Conservation (phyloP, 1,139 yeast genomes). For the Lodderomyces oxycetoniae region DNA sequence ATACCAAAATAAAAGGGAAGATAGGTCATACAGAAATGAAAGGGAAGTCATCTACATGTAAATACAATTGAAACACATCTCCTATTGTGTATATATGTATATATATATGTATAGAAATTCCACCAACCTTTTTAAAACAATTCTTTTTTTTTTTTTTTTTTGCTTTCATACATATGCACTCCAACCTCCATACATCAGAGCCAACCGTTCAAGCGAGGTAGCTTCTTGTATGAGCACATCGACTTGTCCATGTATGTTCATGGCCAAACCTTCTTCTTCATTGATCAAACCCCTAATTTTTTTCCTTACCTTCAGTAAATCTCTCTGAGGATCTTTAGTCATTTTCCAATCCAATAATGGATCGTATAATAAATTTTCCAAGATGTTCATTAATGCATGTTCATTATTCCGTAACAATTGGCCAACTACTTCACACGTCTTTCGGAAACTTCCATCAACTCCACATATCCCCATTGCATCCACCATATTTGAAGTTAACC, state of each 20-base stretch:
- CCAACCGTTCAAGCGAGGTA: slow-evolving; percentile 61
- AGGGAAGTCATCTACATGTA: too few relatives aligned
- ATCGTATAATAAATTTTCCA: slow-evolving; percentile 91
- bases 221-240: slow-evolving; percentile 87
- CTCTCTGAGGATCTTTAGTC: slow-evolving; percentile 53
- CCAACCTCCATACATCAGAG: slow-evolving; percentile 96
- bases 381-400: slow-evolving; percentile 81
- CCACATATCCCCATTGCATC: slow-evolving; percentile 92
- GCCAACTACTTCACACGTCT: slow-evolving; percentile 81
- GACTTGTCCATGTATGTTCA: slow-evolving; percentile 90
- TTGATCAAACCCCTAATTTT: slow-evolving; percentile 78
- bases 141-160: neutral
- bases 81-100: too few relatives aligned
- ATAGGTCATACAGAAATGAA: too few relatives aligned
- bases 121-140: too few relatives aligned
- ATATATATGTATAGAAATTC: too few relatives aligned
- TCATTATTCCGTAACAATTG: slow-evolving; percentile 71
- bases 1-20: too few relatives aligned
- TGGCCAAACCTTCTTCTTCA: slow-evolving; percentile 76
- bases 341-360: slow-evolving; percentile 74
- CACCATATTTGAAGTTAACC: slow-evolving; percentile 81
- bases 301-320: slow-evolving; percentile 69
- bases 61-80: too few relatives aligned
- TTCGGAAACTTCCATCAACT: slow-evolving; percentile 85
- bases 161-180: slow-evolving; percentile 49